Conservation (phyloP, 75 land plant species). For the Sequoia sempervirens region DNA sequence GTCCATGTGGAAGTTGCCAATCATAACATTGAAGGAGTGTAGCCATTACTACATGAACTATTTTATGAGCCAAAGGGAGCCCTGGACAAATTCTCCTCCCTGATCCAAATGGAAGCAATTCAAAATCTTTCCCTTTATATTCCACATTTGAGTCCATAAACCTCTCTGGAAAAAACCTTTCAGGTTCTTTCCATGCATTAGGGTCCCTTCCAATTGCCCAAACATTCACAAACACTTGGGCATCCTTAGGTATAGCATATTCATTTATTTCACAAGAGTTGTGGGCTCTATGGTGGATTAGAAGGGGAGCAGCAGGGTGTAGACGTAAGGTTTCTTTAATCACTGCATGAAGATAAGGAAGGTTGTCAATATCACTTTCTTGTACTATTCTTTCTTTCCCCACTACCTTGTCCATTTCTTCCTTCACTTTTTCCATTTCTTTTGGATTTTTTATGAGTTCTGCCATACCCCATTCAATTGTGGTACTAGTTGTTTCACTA, state of each 20-base stretch:
- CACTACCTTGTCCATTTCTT: constrained; percentile 15
- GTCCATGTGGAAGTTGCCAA: constrained; percentile 41
- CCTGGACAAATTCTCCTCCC: constrained; percentile 65
- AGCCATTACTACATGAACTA: constrained; percentile 46
- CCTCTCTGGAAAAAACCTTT: constrained; percentile 50
- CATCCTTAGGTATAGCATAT: constrained; percentile 49
- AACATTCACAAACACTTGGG: constrained; percentile 48
- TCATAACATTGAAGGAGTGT: constrained; percentile 53
- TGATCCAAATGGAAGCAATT: constrained; percentile 62
- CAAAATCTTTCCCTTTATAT: constrained; percentile 24
- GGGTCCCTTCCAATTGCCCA: constrained; percentile 68
- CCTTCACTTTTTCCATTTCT: neutral
- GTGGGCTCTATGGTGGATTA: constrained; percentile 48
- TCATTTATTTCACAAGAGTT: constrained; percentile 44
- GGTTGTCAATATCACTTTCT: neutral
- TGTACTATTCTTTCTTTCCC: constrained; percentile 6
- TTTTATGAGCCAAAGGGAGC: constrained; percentile 38
- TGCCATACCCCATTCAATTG: constrained; percentile 4
- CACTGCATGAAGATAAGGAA: constrained; percentile 37
- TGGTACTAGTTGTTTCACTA: constrained; percentile 15
- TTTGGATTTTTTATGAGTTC: constrained; percentile 9
- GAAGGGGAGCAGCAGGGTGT: constrained; percentile 69
- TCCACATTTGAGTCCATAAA: constrained; percentile 41
- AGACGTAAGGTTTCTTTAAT: constrained; percentile 66
- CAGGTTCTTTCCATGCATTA: constrained; percentile 40